Base-by-base conservation (phyloP, 2,329 filamentous ascomycete genomes). In the Cryphonectria naterciae region DNA sequence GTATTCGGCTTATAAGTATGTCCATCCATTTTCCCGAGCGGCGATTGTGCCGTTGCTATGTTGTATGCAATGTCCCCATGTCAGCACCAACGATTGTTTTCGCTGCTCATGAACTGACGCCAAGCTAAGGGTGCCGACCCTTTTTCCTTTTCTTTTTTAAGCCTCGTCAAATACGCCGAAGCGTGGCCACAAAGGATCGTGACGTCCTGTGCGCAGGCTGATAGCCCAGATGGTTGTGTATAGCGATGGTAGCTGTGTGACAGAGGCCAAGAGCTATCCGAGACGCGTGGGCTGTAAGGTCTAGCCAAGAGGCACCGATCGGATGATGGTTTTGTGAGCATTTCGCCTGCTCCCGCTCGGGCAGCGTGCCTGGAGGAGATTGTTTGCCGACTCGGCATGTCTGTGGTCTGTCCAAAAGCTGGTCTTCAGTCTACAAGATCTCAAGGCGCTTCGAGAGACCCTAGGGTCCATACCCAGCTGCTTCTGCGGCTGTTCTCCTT, bases 361-460 rank as follows among this genome's bases (percentile, higher is more conserved):
- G 43, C 43, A 22, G n/a, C 56, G 41, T 8, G 62, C 25, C 28
- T 32, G 52, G 65, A 54, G 35, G 10, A 72, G 46, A 19, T 68
- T 37, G 25, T 19, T 11, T 4, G 67, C 68, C n/a, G 46, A 65
- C 10, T 37, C 19, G 37, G 41, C 35, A 8, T 39, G 61, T 52
- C 39, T 63, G 41, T 41, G 28, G 35, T 68, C n/a, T 56, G 32
- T 13, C 68, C 62, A 10, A 60, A 37, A 58, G 52, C 28, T 56
- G 61, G 22, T 67, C 54, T 58, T 70, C 65, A 6, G 46, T 37
- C 28, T 62, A 64, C 56, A 70, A 43, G 35, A 58, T 66, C 41
- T 65, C 68, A 10, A 70, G 62, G 28, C 71, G 65, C n/a, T 62
- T 61, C 28, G 32, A 63, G 19, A 68, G 66, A 10, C 68, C 68